Evolutionary conservation across 305 asterid species (phyloP).

Genomic region (Withania somnifera): DNA sequence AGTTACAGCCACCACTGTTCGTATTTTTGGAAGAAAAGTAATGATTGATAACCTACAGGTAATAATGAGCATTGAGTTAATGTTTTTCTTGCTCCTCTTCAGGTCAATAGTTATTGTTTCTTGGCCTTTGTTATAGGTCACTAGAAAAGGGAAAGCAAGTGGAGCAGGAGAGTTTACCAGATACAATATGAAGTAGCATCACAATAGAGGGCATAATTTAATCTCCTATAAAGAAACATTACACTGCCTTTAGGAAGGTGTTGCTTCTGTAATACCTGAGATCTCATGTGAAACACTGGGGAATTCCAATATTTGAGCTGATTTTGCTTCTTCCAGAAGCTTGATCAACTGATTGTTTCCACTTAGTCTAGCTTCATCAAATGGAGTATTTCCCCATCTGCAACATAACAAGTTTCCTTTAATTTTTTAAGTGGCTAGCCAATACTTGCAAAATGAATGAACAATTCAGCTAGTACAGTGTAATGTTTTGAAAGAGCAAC

Average conservation of each 20-base stretch:
- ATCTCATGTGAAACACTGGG: slow-evolving; percentile 25
- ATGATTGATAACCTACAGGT: background rate
- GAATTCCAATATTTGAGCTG: slow-evolving; percentile 25
- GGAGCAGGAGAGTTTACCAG: background rate
- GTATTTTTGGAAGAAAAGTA: background rate
- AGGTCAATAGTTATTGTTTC: background rate
- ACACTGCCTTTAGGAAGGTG: background rate
- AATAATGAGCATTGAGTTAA: background rate
- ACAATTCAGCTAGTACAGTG: background rate
- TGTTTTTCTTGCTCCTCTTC: background rate
- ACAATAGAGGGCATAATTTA: background rate
- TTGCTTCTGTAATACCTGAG: slow-evolving; percentile 33
- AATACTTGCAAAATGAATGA: background rate
- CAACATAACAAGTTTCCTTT: slow-evolving; percentile 1
- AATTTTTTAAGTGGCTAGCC: background rate
- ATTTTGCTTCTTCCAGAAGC: slow-evolving; percentile 55
- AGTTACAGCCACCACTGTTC: background rate
- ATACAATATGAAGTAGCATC: background rate
- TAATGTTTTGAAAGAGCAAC: background rate
- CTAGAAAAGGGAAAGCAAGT: background rate
- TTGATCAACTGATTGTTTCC: slow-evolving; percentile 60
- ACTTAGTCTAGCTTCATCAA: slow-evolving; percentile 54
- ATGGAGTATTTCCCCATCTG: slow-evolving; percentile 77
- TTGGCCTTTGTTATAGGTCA: background rate
- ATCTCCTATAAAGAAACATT: background rate